Conservation (phyloP, 1,284 basidiomycete genomes). For the Uromyces viciae-fabae region DNA sequence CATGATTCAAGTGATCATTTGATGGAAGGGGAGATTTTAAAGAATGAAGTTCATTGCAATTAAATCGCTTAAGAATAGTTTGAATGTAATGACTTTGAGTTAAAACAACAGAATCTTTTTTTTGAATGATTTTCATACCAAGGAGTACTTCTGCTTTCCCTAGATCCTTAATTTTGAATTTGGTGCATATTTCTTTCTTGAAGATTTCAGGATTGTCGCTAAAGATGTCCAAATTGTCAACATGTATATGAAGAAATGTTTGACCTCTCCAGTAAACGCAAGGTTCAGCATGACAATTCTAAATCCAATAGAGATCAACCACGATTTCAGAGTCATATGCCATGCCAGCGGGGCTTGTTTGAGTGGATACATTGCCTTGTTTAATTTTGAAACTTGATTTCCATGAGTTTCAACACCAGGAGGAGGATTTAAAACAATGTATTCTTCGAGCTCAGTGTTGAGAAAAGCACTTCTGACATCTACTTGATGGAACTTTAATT, state of each 20-base stretch:
- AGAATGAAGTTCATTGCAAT: neutral
- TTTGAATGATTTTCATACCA: neutral
- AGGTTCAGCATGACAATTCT: no score
- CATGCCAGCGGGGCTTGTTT: neutral
- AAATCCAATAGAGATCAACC: neutral
- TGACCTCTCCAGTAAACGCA: neutral
- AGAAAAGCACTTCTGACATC: neutral
- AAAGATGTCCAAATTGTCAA: neutral
- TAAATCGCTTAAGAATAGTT: neutral
- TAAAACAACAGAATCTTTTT: neutral
- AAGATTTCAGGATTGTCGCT: neutral
- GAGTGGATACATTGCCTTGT: neutral
- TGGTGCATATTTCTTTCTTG: neutral
- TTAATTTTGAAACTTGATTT: neutral
- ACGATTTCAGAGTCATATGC: neutral
- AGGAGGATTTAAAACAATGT: neutral
- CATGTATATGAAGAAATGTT: neutral
- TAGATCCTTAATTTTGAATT: neutral
- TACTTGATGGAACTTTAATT: neutral
- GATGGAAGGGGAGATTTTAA: neutral
- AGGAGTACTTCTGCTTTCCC: neutral
- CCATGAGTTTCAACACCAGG: neutral
- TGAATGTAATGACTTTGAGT: constrained; percentile 11
- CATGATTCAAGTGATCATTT: neutral
- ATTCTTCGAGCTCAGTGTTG: neutral